Base-by-base conservation (phyloP, 2,329 filamentous ascomycete species). In the Colletotrichum godetiae region DNA sequence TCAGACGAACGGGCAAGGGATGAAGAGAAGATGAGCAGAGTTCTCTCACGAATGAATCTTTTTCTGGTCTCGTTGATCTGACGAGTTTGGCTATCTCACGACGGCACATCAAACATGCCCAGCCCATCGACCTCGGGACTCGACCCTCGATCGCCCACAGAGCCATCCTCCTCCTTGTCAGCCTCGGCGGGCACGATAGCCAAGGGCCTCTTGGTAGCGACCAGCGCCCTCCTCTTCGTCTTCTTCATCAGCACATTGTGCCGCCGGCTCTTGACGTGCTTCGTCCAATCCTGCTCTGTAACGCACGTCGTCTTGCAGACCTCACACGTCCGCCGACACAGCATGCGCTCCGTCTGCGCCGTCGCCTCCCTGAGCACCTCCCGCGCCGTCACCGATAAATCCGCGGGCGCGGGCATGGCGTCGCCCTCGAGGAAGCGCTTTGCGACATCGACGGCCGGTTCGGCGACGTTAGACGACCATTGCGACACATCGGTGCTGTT, bases 401-500 rank as follows among this genome's bases (percentile, higher is more conserved):
- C 83, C 0, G 77, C 76, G 1, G 92, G 89, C 0, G 78, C 75
- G 0, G 90, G 91, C 52, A 93, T 86, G 1, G 81, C 58, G 49
- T 88, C 81, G 0, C 88, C 89, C 0, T 82, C 78, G 0, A 98
- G 86, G 77, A 97, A 97, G 0, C 84, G 80, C 13, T 84, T 80
- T 0, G 92, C 89, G 33, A 98, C 82, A 0, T 85, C 80, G 1
- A 89, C 84, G 0, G 94, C 95, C 2, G 91, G 91, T 2, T 86
- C 82, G 1, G 91, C 86, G 2, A 98, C 94, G n/a, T 87, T 84
- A 0, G 86, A 80, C 0, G 87, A 77, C 88, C 94, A 98, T 1
- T 82, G 79, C 0, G 85, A 78, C 2, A 92, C 84, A 76, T 97
- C 88, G 2, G 93, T 95, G 75, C 94, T 94, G 82, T 99, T 94